Percentiles rank a stretch among this genome's conserved stretches.
phyloP scores from a whole-genome alignment of 352 stramenopile species.

The Nothophytophthora sp. region DNA sequence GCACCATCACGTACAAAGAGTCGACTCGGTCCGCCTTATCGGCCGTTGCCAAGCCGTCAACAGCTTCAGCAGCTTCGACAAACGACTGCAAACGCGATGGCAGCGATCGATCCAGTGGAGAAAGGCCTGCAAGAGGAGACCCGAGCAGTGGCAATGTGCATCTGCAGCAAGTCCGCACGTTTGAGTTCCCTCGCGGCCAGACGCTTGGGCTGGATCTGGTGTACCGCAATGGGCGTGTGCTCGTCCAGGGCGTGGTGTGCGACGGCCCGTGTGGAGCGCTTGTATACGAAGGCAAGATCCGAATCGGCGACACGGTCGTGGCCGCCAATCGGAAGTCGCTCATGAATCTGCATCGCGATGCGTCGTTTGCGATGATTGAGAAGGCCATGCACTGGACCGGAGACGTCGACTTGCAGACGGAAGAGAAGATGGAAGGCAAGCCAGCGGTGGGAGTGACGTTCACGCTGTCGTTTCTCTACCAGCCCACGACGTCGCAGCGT shows the following conservation, averaged over 20 bases:
- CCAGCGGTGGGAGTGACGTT: constrained; percentile 31
- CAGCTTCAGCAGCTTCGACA: constrained; percentile 2
- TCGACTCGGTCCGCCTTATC: constrained; percentile 77
- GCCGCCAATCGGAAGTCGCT: constrained; percentile 81
- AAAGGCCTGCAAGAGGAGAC: constrained; percentile 5
- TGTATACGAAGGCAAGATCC: constrained; percentile 64
- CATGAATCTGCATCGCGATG: constrained; percentile 79
- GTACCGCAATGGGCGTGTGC: constrained; percentile 71
- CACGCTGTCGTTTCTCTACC: constrained; percentile 74
- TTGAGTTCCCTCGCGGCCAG: constrained; percentile 56
- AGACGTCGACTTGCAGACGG: constrained; percentile 10
- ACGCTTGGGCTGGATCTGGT: constrained; percentile 82
- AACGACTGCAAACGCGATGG: constrained; percentile 16
- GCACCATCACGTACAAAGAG: constrained; percentile 76
- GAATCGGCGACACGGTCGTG: constrained; percentile 78
- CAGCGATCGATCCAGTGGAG: constrained; percentile 1
- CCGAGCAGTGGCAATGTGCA: constrained; percentile 20
- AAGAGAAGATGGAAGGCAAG: no score
- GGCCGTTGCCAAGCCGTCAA: constrained; percentile 54
- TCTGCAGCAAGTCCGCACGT: constrained; percentile 60
- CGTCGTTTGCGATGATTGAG: constrained; percentile 78
- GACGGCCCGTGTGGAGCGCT: constrained; percentile 62
- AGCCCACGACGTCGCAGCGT: constrained; percentile 33
- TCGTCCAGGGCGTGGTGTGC: constrained; percentile 76
- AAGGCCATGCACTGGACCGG: constrained; percentile 47